A percentile compares a stretch with the other conserved stretches of the same genome.
Conservation (phyloP, 1,284 basidiomycete species). For the Cryptococcus jaspeensis region DNA sequence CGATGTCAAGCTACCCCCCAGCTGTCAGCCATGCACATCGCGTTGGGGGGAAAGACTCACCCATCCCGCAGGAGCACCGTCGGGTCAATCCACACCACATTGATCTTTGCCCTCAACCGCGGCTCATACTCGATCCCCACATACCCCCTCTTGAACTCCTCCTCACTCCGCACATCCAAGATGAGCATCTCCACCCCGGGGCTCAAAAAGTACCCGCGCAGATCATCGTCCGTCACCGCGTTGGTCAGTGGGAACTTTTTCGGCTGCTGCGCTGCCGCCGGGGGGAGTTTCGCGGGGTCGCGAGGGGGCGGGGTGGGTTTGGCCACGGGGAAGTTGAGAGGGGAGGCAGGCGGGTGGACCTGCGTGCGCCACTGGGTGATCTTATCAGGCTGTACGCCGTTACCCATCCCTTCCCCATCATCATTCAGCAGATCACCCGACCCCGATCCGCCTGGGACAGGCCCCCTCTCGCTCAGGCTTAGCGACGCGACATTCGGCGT, state of each 20-base stretch:
- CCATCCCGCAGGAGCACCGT: conserved; percentile 65
- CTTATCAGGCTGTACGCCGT: neutral
- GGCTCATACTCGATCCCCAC: conserved; percentile 59
- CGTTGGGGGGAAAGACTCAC: conserved; percentile 54
- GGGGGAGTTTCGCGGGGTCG: neutral
- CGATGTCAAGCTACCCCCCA: conserved; percentile 60
- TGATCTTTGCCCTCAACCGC: conserved; percentile 48
- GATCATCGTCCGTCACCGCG: conserved; percentile 61
- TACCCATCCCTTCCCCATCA: neutral
- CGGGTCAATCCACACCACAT: conserved; percentile 81
- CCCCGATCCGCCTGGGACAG: no score
- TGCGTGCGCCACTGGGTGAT: no score
- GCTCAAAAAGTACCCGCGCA: conserved; percentile 62
- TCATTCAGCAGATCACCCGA: no score
- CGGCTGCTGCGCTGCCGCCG: conserved; percentile 12
- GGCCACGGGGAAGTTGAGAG: conserved; percentile 22
- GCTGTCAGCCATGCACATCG: conserved; percentile 2
- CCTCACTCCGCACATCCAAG: conserved; percentile 76
- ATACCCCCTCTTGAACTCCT: conserved; percentile 71
- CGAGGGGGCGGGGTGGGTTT: conserved; percentile 14
- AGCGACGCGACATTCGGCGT: conserved; percentile 20
- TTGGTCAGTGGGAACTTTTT: conserved; percentile 60
- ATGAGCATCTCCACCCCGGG: conserved; percentile 66
- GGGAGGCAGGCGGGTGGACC: conserved; percentile 1
- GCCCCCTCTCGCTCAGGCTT: neutral